Evolutionary conservation across 257 asterid species (phyloP).

Genomic region (Gentiana dahurica): DNA sequence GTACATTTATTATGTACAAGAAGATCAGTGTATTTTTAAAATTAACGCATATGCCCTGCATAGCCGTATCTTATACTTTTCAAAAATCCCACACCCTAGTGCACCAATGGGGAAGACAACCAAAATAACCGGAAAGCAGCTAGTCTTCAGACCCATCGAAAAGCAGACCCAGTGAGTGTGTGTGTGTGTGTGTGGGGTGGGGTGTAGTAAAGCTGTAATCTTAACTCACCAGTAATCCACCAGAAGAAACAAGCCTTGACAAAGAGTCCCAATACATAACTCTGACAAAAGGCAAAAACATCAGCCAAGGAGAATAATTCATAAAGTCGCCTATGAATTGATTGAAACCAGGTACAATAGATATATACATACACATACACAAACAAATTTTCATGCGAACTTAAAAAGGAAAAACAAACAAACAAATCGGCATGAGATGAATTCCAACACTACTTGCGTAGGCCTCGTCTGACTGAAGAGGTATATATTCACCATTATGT

Average conservation of each 20-base stretch:
- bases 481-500: neutral
- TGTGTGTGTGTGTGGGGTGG: no score
- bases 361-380: neutral
- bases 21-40: no score
- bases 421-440: neutral
- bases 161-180: no score
- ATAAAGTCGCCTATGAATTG: neutral
- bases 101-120: no score
- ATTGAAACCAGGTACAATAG: neutral
- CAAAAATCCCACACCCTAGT: no score
- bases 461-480: neutral
- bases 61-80: no score
- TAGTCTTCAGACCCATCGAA: no score
- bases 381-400: neutral
- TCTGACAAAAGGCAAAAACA: constrained; percentile 33
- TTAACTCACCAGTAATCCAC: constrained; percentile 82
- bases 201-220: neutral
- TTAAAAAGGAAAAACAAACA: neutral
- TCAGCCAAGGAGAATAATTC: neutral
- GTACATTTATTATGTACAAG: no score
- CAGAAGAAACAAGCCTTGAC: constrained; percentile 68
- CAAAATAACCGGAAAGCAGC: no score
- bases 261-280: constrained; percentile 88
- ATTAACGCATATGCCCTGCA: no score
- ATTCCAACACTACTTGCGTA: neutral